Evolutionary conservation across 2,329 filamentous ascomycete species (phyloP), one percentile per base, ranked within the genome.

Genomic region (Fusarium pseudonygamai): DNA sequence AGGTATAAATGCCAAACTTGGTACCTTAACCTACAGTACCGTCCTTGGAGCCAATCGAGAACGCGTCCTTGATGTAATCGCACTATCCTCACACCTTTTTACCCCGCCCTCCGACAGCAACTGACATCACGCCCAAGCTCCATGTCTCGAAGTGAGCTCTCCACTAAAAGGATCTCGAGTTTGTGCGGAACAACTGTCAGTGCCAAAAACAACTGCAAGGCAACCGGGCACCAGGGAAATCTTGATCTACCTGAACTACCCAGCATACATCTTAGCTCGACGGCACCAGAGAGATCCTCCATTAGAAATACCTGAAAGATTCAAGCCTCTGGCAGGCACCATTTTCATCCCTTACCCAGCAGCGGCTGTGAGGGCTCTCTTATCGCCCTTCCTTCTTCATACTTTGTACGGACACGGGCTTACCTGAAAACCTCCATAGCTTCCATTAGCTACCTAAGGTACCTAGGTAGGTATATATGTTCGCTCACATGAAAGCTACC

Each of bases 21-120:
- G 46, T 49, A 50, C 26, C 45, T 30, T 30, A 28, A 47, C 45
- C 20, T 46, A 47, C 28, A 16, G 47, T 32, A 32, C 22, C 12
- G 16, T 46, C 45, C 18, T 22, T 24, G 30, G 47, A 34, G 9
- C 22, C 30, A 50, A 37, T n/a, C 15, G 24, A 61, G 24, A 57
- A 55, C 24, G 24, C 32, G 42, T 58, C 42, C 50, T 67, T 65
- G 68, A 67, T 77, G 64, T 72, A 69, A 76, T 78, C 13, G 45
- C 67, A 56, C 74, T 78, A 78, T 50, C 53, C 39, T 49, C 76
- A 78, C 76, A 57, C 75, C 76, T 49, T 36, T 52, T 52, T 78
- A 72, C 76, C 76, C 76, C 75, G 72, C 76, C 71, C 69, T 75
- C 37, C 47, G 14, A 58, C 55, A 58, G 55, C 20, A 37, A 46